Base-by-base conservation (phyloP, 495 filamentous ascomycete species). In the Aspergillus panamensis region DNA sequence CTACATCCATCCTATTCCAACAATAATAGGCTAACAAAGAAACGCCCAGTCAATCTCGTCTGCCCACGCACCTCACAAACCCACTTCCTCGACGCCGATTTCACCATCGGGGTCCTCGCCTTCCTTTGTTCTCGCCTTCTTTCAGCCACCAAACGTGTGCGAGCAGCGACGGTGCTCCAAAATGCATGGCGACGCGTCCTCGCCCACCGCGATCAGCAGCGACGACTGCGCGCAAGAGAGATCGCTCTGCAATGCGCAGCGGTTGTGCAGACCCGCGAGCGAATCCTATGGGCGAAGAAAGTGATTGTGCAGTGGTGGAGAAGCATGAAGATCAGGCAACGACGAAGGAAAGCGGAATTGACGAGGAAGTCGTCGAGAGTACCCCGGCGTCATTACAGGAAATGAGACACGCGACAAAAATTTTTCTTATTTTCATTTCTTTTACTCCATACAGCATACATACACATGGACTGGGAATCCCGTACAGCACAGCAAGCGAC, bases 61-160 rank as follows among this genome's bases (percentile, higher is more conserved):
- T 65, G 66, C 60, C 72, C 76, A 14, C 58, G 63, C 6, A 64
- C 65, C 42, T 69, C 73, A 8, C 59, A 64, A 25, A 52, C 66
- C 0, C 66, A 67, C 32, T 63, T 80, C 39, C 80, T 80, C 45
- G 73, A 78, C 53, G 61, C 62, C 16, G 74, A 80, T 56, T 82
- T 82, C 60, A 82, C 80, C 0, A 64, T 86, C 42, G 76, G 79
- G 12, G 74, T 74, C 12, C 76, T 88, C 37, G 76, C 83, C 9
- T 87, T 86, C 67, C 79, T 89, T 8, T 84, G 82, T 44, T 87
- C 83, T 5, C 77, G 85, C 35, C 66, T 89, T 4, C 77, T 88
- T 13, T 74, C 78, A 1, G 73, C 80, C 25, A 79, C 80, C 7
- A 73, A 71, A 54, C 68, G 68, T 20, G 59, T 63, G 31, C 70